Percentiles rank a stretch among this genome's conserved stretches.
phyloP scores from a whole-genome alignment of 2,329 filamentous ascomycete genomes.

The Neoscytalidium dimidiatum region DNA sequence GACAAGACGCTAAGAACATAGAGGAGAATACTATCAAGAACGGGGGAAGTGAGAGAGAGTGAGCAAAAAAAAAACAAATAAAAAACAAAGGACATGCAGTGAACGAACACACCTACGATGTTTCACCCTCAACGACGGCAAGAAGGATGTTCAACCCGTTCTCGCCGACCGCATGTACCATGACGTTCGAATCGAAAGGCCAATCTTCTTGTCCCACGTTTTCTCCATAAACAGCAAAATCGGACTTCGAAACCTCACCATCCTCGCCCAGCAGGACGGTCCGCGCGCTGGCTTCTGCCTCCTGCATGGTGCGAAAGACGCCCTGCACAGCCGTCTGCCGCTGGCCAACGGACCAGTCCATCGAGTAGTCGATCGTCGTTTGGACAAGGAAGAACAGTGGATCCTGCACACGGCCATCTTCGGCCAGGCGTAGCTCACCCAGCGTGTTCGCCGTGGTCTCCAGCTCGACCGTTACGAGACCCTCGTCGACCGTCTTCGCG shows the following conservation, averaged over 20 bases:
- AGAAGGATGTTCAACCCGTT: constrained; percentile 13
- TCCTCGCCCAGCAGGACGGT: constrained; percentile 21
- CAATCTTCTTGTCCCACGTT: not conserved
- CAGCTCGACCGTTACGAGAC: constrained; percentile 15
- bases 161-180: not conserved
- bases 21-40: too few relatives aligned
- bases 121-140: constrained; percentile 13
- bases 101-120: not conserved
- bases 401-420: constrained; percentile 20
- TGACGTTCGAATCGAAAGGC: not conserved
- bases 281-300: constrained; percentile 9
- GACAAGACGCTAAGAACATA: too few relatives aligned
- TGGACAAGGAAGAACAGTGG: not conserved
- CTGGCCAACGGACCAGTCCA: constrained; percentile 21
- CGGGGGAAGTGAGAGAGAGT: too few relatives aligned
- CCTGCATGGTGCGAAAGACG: constrained; percentile 21
- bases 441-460: constrained; percentile 8
- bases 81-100: too few relatives aligned
- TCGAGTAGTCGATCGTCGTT: constrained; percentile 16
- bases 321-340: constrained; percentile 16
- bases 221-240: not conserved
- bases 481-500: constrained; percentile 20
- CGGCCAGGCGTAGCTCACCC: not conserved
- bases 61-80: too few relatives aligned
- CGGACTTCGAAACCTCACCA: constrained; percentile 17